These are phyloP conservation scores for Talaromyces liani DNA, from an alignment of 495 filamentous ascomycete genomes.

Conservation along the genomic window DNA sequence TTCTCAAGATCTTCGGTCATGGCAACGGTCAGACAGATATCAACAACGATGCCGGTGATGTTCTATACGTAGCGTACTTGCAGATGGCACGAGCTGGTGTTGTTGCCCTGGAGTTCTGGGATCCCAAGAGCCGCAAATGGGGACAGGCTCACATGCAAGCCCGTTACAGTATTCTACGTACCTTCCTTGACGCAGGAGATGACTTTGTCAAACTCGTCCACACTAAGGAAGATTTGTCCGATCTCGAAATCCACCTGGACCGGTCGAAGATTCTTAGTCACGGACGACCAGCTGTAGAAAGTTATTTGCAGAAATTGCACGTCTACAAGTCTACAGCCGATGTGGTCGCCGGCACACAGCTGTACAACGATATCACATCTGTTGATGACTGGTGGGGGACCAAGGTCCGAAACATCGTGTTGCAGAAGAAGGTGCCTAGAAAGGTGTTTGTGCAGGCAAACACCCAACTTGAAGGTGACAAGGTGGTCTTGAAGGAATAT, in stretches of 20 bases:
- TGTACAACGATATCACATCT: constrained; percentile 76
- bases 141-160: constrained; percentile 94
- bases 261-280: constrained; percentile 71
- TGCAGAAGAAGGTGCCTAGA: constrained; percentile 80
- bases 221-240: constrained; percentile 65
- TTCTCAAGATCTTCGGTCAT: constrained; percentile 87
- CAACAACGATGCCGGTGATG: constrained; percentile 68
- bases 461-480: constrained; percentile 65
- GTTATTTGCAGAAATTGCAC: constrained; percentile 87
- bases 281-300: constrained; percentile 67
- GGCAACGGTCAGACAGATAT: constrained; percentile 67
- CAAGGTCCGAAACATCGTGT: constrained; percentile 67
- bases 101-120: constrained; percentile 79
- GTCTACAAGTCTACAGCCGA: constrained; percentile 91
- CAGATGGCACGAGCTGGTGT: constrained; percentile 89
- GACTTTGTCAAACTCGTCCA: constrained; percentile 76
- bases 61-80: constrained; percentile 80
- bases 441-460: constrained; percentile 97
- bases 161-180: constrained; percentile 80
- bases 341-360: constrained; percentile 58
- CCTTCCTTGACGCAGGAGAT: constrained; percentile 77
- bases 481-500: constrained; percentile 81
- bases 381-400: constrained; percentile 76
- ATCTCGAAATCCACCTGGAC: constrained; percentile 74
- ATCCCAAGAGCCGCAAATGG: constrained; percentile 82